These are phyloP conservation scores for Sphagnurus paluster DNA, from an alignment of 1,284 basidiomycete genomes.

Conservation along the genomic window DNA sequence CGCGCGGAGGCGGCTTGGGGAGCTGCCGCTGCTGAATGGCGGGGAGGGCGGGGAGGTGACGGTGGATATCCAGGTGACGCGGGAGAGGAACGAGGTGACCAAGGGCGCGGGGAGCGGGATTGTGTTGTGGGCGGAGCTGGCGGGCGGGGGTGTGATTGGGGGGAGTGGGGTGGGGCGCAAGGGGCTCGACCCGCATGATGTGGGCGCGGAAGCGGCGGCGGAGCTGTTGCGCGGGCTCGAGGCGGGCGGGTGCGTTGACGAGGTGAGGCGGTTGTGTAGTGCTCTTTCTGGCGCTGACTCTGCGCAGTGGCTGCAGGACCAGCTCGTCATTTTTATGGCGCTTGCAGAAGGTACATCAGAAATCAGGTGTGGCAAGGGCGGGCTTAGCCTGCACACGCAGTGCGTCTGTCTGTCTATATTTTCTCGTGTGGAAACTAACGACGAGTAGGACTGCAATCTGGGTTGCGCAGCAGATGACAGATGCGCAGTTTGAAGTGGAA, in stretches of 20 bases:
- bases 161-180: conserved; percentile 63
- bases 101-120: conserved; percentile 67
- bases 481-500: conserved; percentile 56
- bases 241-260: conserved; percentile 69
- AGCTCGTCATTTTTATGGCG: conserved; percentile 74
- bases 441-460: conserved; percentile 66
- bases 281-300: not conserved
- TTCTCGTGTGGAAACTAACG: not conserved
- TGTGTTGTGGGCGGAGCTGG: conserved; percentile 69
- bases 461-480: conserved; percentile 63
- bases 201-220: conserved; percentile 59
- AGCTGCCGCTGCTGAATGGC: conserved; percentile 25
- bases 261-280: conserved; percentile 35
- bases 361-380: conserved; percentile 51
- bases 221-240: conserved; percentile 55
- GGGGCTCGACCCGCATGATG: conserved; percentile 38
- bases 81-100: conserved; percentile 48
- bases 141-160: conserved; percentile 60
- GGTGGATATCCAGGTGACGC: conserved; percentile 43
- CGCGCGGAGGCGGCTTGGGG: conserved; percentile 43
- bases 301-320: conserved; percentile 54
- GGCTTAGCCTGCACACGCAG: conserved; percentile 66
- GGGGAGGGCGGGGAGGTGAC: conserved; percentile 17
- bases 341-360: conserved; percentile 62
- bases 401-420: conserved; percentile 30